Base-by-base conservation (phyloP, 1,284 basidiomycete species). In the Peniophora sp. region DNA sequence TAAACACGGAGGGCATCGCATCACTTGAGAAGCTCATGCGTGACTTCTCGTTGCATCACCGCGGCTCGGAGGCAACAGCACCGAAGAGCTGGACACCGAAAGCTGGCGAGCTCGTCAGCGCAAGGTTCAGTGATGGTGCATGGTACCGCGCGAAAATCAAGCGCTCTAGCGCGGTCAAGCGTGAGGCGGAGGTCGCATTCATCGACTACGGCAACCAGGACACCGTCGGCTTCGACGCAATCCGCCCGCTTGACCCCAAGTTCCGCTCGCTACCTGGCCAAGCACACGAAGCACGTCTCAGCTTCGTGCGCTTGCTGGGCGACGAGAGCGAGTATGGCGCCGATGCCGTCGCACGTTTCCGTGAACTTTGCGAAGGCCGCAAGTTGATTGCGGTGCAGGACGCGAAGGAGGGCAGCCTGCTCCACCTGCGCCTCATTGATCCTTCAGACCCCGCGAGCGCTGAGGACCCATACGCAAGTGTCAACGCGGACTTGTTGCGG, bases 81-180 rank as follows among this genome's bases (percentile, higher is more conserved):
- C 73, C 87, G 0, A 59, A 83, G 24, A 78, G 77, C 48, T 95
- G 92, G 62, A 70, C 74, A 3, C 95, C 93, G 2, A 83, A 79
- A 62, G 79, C 77, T 17, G 94, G 94, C 24, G 94, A 97, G 54
- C 75, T 97, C 20, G 91, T 98, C 17, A 92, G 92, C 20, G 94
- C 88, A 9, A 89, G 88, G 64, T 92, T 90, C 67, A 88, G 85
- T 18, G 93, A 97, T 66, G 87, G 90, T 22, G 78, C 85, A 53
- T 97, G 94, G 94, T 97, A 97, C 68, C 88, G 94, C 51, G 94
- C 94, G 41, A 88, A 84, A 69, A 85, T 97, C 55, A 85, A 86
- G 54, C 80, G 88, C 35, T 73, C 82, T 22, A 94, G 88, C 34
- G 81, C 85, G 3, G 62, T 91, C 47, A 95, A 93, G 72, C 92